These are phyloP conservation scores for Stylosanthes scabra DNA, from an alignment of 331 rosid species.

Conservation along the genomic window DNA sequence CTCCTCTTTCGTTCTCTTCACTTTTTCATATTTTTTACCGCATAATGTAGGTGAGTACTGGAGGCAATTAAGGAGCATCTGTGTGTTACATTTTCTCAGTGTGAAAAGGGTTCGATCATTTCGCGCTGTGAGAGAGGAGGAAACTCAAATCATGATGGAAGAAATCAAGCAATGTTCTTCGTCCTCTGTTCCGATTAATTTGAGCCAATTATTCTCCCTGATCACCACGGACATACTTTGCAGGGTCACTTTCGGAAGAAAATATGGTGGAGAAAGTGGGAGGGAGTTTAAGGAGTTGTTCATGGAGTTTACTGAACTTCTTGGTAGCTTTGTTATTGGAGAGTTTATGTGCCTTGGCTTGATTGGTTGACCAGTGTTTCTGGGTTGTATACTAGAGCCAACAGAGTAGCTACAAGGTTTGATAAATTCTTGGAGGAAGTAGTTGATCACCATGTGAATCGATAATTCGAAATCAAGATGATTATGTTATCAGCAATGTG, in stretches of 20 bases:
- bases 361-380: constrained; percentile 51
- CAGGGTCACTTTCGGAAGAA: constrained; percentile 59
- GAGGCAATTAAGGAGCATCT: constrained; percentile 44
- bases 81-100: constrained; percentile 34
- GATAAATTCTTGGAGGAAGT: constrained; percentile 53
- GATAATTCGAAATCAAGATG: constrained; percentile 4
- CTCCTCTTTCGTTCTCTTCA: too few relatives aligned
- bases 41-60: constrained; percentile 36
- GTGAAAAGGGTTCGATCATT: constrained; percentile 41
- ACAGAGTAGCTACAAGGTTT: constrained; percentile 47
- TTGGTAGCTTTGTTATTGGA: constrained; percentile 46
- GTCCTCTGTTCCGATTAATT: constrained; percentile 26
- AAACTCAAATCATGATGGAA: constrained; percentile 34
- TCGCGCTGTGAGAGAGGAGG: constrained; percentile 41
- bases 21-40: too few relatives aligned
- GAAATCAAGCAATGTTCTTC: constrained; percentile 22
- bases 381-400: constrained; percentile 49
- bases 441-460: constrained; percentile 42
- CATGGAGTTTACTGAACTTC: constrained; percentile 34
- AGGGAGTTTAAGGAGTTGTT: constrained; percentile 39
- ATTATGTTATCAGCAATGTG: neutral
- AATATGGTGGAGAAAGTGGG: constrained; percentile 43
- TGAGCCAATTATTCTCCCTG: constrained; percentile 42
- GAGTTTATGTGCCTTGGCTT: constrained; percentile 59
- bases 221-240: constrained; percentile 49